phyloP scores from a whole-genome alignment of 768 basidiomycete genomes.

The Lactifluus echinatus region DNA sequence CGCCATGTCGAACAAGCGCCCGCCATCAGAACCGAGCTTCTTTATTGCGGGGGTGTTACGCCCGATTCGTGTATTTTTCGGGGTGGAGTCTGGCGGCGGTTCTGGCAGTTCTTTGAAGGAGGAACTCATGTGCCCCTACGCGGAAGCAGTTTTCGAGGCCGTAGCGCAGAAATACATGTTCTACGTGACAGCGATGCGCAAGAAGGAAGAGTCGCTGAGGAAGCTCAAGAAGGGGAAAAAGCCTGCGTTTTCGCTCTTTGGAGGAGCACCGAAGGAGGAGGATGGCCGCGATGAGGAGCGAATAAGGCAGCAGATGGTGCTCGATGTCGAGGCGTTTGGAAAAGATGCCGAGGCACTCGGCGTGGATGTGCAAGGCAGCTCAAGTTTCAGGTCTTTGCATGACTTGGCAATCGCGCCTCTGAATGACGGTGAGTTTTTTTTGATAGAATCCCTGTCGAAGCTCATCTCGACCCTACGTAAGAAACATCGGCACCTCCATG shows the following conservation, averaged over 20 bases:
- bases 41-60: conserved; percentile 77
- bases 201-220: conserved; percentile 84
- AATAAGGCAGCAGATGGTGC: conserved; percentile 74
- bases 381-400: conserved; percentile 45
- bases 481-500: background rate
- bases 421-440: conserved; percentile 28
- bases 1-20: conserved; percentile 66
- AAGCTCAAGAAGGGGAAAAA: conserved; percentile 85
- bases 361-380: conserved; percentile 46
- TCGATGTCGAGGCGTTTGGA: conserved; percentile 81
- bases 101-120: conserved; percentile 52
- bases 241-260: conserved; percentile 71
- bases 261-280: conserved; percentile 46
- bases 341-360: conserved; percentile 65
- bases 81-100: conserved; percentile 45
- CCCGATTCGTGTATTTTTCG: conserved; percentile 72
- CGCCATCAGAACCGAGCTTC: conserved; percentile 74
- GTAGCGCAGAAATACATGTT: conserved; percentile 63
- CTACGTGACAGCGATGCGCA: conserved; percentile 77
- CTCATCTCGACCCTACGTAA: background rate
- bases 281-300: conserved; percentile 83
- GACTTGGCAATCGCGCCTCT: conserved; percentile 48
- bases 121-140: conserved; percentile 40
- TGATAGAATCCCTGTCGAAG: background rate
- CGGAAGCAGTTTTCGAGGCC: conserved; percentile 59